A percentile compares a stretch with the other conserved stretches of the same genome.
phyloP scores from a whole-genome alignment of 805 yeast genomes.

The Yamadazyma laniorum region DNA sequence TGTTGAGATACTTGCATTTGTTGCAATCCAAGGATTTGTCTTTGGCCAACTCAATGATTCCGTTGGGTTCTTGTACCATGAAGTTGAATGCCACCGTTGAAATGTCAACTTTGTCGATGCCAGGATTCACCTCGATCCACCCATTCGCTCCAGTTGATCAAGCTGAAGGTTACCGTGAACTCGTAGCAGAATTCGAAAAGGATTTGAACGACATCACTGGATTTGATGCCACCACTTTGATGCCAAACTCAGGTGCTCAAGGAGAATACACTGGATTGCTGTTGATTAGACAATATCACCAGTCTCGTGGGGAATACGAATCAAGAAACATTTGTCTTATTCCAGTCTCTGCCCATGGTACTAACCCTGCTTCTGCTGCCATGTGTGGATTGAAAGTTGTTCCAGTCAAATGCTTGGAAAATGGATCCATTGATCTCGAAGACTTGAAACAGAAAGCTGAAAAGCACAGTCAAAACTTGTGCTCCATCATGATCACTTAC shows the following conservation, averaged over 20 bases:
- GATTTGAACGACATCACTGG: constrained; percentile 94
- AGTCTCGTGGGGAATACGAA: constrained; percentile 60
- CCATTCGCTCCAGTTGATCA: constrained; percentile 92
- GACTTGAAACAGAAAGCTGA: constrained; percentile 75
- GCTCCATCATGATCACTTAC: constrained; percentile 94
- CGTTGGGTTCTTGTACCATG: constrained; percentile 98
- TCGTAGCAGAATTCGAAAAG: constrained; percentile 71
- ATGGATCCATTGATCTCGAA: constrained; percentile 82
- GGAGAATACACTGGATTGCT: constrained; percentile 96
- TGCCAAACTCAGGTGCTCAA: constrained; percentile 98
- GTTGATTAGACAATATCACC: constrained; percentile 75
- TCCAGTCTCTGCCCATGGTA: constrained; percentile 97
- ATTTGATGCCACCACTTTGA: constrained; percentile 82
- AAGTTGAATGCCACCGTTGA: constrained; percentile 92
- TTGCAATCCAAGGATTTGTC: constrained; percentile 87
- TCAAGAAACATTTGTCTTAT: constrained; percentile 85
- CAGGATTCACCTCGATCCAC: constrained; percentile 83
- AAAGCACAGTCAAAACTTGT: constrained; percentile 66
- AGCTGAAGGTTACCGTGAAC: constrained; percentile 79
- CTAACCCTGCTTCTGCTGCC: constrained; percentile 97
- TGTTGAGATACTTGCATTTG: constrained; percentile 84
- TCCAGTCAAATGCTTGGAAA: constrained; percentile 78
- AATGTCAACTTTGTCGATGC: constrained; percentile 93
- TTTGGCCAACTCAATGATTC: constrained; percentile 94
- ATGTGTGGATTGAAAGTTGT: constrained; percentile 96